Evolutionary conservation across 2,329 filamentous ascomycete species (phyloP).

Genomic region (Phyllosticta citrichinensis): DNA sequence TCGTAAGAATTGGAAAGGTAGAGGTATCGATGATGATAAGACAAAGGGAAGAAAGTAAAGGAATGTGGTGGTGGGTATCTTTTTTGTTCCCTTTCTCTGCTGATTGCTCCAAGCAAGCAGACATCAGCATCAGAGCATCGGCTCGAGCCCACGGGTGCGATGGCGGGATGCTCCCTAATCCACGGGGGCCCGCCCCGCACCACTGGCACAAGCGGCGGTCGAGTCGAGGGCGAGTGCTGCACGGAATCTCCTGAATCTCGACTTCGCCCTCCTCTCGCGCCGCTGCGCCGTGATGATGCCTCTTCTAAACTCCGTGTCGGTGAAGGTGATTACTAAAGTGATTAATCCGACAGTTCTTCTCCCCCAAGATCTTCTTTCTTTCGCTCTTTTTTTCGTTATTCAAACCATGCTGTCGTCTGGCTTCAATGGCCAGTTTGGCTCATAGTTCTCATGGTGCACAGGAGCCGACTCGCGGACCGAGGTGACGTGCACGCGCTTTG

Average conservation of each 20-base stretch:
- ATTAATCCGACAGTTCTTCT: neutral
- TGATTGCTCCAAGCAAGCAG: neutral
- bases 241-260: neutral
- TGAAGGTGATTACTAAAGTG: neutral
- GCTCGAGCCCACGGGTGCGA: neutral
- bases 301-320: neutral
- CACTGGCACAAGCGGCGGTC: neutral
- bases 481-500: conserved; percentile 5
- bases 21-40: neutral
- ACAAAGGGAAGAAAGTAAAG: neutral
- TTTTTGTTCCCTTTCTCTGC: neutral
- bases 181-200: neutral
- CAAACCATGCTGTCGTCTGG: neutral
- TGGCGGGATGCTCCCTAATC: neutral
- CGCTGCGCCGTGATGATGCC: neutral
- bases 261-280: neutral
- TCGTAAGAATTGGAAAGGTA: neutral
- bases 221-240: neutral
- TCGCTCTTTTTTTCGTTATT: neutral
- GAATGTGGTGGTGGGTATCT: neutral
- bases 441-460: neutral
- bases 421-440: neutral
- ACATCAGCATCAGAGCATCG: neutral
- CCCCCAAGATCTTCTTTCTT: neutral
- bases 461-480: neutral